Conservation (phyloP, 805 yeast genomes). For the Debaryomyces maramus region DNA sequence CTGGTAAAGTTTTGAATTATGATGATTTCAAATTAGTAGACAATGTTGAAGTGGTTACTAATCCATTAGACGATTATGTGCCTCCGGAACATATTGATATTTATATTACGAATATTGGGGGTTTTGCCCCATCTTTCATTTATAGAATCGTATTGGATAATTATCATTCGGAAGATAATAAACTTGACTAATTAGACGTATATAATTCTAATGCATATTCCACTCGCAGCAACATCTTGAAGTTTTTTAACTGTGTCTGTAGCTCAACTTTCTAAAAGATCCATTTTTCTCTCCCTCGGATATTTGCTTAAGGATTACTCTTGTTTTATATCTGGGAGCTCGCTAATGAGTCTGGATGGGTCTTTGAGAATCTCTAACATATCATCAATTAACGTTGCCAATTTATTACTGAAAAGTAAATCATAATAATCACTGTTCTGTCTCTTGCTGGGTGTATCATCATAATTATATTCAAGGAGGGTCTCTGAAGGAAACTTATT, state of each 20-base stretch:
- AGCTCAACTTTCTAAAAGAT: too few species aligned
- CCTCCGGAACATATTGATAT: slow-evolving; percentile 94
- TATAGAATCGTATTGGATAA: slow-evolving; percentile 94
- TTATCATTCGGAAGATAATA: slow-evolving; percentile 82
- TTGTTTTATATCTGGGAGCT: neutral
- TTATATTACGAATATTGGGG: slow-evolving; percentile 92
- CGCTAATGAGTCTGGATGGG: neutral
- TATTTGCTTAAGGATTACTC: too few species aligned
- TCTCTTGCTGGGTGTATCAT: too few species aligned
- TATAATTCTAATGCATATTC: too few species aligned
- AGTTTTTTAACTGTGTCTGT: too few species aligned
- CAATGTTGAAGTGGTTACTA: slow-evolving; percentile 70
- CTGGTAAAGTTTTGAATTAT: slow-evolving; percentile 83
- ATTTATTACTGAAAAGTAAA: neutral
- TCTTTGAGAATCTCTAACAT: neutral
- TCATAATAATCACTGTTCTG: neutral
- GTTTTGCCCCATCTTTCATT: slow-evolving; percentile 93
- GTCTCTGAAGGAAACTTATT: too few species aligned
- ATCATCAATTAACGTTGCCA: neutral
- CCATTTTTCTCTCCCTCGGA: too few species aligned
- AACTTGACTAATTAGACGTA: slow-evolving; percentile 54
- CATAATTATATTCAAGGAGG: too few species aligned
- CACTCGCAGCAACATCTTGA: too few species aligned
- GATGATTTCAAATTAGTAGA: slow-evolving; percentile 69
- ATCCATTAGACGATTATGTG: slow-evolving; percentile 87